phyloP scores from a whole-genome alignment of 1,139 yeast species.

The Yamadazyma buinensis region DNA sequence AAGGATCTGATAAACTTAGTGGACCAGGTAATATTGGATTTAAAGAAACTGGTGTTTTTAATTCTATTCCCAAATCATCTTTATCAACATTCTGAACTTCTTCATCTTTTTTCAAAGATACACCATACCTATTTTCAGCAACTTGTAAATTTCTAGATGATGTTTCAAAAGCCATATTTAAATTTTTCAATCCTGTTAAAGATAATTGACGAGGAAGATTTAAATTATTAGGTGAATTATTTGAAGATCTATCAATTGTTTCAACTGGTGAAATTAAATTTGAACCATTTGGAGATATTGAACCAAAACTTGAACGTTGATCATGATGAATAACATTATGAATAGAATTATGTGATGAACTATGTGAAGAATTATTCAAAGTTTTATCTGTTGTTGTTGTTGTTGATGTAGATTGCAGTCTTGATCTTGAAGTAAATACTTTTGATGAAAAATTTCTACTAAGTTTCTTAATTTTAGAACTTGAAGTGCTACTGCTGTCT shows the following conservation, averaged over 20 bases:
- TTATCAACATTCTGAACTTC: background rate
- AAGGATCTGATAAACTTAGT: conserved; percentile 27
- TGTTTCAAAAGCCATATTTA: conserved; percentile 35
- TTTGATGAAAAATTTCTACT: conserved; percentile 11
- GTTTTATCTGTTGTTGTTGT: background rate
- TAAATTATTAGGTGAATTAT: conserved; percentile 16
- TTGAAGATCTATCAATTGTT: conserved; percentile 4
- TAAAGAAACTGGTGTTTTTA: conserved; percentile 7
- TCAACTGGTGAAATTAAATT: conserved; percentile 9
- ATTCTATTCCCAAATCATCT: background rate
- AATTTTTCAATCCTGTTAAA: conserved; percentile 24
- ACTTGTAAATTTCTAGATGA: conserved; percentile 21
- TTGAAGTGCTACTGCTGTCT: background rate
- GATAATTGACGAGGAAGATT: conserved; percentile 31
- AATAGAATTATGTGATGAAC: background rate
- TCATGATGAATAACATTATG: background rate
- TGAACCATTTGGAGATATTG: conserved; percentile 4
- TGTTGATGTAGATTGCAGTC: background rate
- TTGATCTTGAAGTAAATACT: conserved; percentile 5
- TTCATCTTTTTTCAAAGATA: conserved; percentile 4
- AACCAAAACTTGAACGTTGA: background rate
- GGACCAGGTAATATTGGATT: conserved; percentile 20
- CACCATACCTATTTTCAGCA: conserved; percentile 23
- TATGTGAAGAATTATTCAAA: too few species aligned
- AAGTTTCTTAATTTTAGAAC: conserved; percentile 12